Evolutionary conservation across 306 rosid species (phyloP), one percentile per base, ranked within the genome.

Genomic region (Cicer yamashitae): DNA sequence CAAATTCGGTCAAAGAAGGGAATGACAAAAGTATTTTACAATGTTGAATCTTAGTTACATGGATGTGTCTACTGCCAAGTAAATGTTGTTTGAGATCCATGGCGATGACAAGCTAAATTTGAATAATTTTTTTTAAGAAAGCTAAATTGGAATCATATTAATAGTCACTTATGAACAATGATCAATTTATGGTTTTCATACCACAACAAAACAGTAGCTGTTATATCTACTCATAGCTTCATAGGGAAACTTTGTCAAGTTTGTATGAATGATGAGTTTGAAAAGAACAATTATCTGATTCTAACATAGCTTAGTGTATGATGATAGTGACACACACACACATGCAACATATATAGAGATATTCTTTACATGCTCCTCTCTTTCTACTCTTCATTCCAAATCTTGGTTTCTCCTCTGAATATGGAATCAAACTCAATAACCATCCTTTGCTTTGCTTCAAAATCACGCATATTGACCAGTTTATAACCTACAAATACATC

Each of bases 1-100:
- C 89, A 82, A 82, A 84, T 88, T 74, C 90, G 97, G 12, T 82
- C 87, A 0, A 89, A 88, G 84, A 91, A 88, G 66, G 97, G 97
- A 67, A 2, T 47, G 46, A 89, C 93, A 39, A 91, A 89, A 81
- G 90, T 91, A 46, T 85, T 13, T 41, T 91, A 91, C 86, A 86
- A 81, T 64, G 79, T 87, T 8, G 87, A 80, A 57, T 60, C 88
- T 30, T 82, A 79, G 76, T 62, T 64, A 34, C 51, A 61, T 39
- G 71, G 71, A 51, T 6, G 77, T 41, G 40, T 25, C 76, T 71
- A 79, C 50, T 46, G 37, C 50, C 54, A 64, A 20, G 63, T 11
- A 38, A 61, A 67, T 57, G 79, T 76, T 71, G 44, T 67, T 67
- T 59, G 34, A 60, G 63, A 50, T 66, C 52, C 70, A 20, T 13